A percentile compares a stretch with the other conserved stretches of the same genome.
Conservation (phyloP, 768 basidiomycete genomes). For the Leccinum variicolor region DNA sequence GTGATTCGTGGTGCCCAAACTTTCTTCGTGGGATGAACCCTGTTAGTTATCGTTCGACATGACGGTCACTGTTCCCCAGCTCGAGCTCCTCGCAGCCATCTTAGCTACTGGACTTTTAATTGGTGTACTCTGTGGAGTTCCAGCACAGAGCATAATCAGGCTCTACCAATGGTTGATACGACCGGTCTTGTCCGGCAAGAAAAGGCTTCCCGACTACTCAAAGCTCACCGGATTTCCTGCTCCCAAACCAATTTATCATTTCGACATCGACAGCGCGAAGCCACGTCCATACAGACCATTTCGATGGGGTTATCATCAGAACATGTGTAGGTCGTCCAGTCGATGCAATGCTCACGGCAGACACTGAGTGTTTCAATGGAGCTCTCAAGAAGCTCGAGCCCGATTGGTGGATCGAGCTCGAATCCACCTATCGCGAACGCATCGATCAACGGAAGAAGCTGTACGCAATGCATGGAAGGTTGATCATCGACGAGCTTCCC, state of each 20-base stretch:
- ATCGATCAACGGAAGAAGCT: slow-evolving; percentile 42
- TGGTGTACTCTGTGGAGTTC: neutral
- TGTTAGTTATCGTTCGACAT: neutral
- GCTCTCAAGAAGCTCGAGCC: slow-evolving; percentile 49
- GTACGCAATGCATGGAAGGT: slow-evolving; percentile 36
- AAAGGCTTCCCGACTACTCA: slow-evolving; percentile 37
- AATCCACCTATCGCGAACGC: slow-evolving; percentile 46
- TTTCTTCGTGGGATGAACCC: neutral
- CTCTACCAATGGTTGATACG: slow-evolving; percentile 7
- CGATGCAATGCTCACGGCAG: neutral
- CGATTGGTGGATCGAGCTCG: slow-evolving; percentile 57
- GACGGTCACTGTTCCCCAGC: slow-evolving; percentile 8
- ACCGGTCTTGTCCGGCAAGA: slow-evolving; percentile 1
- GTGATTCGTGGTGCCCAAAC: neutral
- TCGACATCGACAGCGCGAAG: slow-evolving; percentile 41
- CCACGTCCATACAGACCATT: slow-evolving; percentile 55
- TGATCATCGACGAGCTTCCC: slow-evolving; percentile 43
- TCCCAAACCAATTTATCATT: slow-evolving; percentile 40
- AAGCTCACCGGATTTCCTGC: slow-evolving; percentile 42
- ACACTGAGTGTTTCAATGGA: slow-evolving; percentile 5
- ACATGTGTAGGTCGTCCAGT: slow-evolving; percentile 42
- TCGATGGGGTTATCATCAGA: slow-evolving; percentile 54
- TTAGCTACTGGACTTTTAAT: slow-evolving; percentile 2
- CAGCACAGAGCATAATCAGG: neutral
- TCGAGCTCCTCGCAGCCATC: neutral